These are phyloP conservation scores for Flueggea neowawraea DNA, from an alignment of 441 rosid genomes.

Conservation along the genomic window DNA sequence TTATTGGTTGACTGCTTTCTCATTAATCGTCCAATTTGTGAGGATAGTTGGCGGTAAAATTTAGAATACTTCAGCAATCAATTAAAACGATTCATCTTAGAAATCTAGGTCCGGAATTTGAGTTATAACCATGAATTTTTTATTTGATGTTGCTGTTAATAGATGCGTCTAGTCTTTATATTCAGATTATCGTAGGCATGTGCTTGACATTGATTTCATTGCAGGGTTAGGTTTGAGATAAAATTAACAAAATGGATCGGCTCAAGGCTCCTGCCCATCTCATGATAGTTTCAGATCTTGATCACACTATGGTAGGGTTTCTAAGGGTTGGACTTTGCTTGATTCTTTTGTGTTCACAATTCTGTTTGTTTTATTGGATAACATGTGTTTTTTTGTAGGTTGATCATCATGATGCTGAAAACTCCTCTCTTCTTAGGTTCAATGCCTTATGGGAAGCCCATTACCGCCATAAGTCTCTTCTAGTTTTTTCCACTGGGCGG, in stretches of 20 bases:
- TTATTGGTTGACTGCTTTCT: too few species aligned
- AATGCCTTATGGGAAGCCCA: conserved; percentile 85
- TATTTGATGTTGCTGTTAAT: too few species aligned
- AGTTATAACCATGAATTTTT: too few species aligned
- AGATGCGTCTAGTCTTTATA: too few species aligned
- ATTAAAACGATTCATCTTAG: too few species aligned
- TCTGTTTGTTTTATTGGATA: conserved; percentile 13
- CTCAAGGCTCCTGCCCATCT: conserved; percentile 57
- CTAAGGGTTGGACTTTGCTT: conserved; percentile 2
- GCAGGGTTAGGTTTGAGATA: conserved; percentile 8
- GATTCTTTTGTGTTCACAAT: conserved; percentile 3
- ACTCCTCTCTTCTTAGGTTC: conserved; percentile 78
- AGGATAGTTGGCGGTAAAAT: too few species aligned
- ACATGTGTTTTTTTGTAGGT: conserved; percentile 41
- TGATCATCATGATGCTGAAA: conserved; percentile 93
- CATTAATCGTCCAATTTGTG: too few species aligned
- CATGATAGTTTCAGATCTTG: conserved; percentile 96
- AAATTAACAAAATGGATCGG: conserved; percentile 47
- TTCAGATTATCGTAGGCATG: too few species aligned
- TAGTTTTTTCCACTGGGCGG: conserved; percentile 96
- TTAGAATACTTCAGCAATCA: too few species aligned
- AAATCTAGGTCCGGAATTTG: too few species aligned
- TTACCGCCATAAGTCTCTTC: conserved; percentile 79
- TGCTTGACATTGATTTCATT: conserved; percentile 2
- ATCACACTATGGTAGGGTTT: conserved; percentile 73